Evolutionary conservation across 1,139 yeast genomes (phyloP).

Genomic region (Meyerozyma athensensis): DNA sequence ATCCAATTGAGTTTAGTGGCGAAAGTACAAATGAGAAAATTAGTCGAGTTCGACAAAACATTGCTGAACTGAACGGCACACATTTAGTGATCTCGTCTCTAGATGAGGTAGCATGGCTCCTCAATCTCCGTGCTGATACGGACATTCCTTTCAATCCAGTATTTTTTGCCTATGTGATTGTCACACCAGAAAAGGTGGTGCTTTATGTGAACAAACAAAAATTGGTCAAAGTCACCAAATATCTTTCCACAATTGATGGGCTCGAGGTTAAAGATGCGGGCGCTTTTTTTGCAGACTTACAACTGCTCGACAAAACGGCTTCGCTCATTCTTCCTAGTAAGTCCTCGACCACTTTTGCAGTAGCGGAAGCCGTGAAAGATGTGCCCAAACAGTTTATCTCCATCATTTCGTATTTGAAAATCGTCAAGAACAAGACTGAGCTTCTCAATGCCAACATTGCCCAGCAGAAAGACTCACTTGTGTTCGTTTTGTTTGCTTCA

Average conservation of each 20-base stretch:
- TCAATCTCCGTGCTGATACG: slow-evolving; percentile 43
- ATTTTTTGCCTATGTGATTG: slow-evolving; percentile 43
- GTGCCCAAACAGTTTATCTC: slow-evolving; percentile 23
- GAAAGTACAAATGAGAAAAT: slow-evolving; percentile 33
- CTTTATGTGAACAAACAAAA: slow-evolving; percentile 39
- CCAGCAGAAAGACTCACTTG: slow-evolving; percentile 42
- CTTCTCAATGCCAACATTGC: slow-evolving; percentile 36
- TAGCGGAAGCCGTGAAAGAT: slow-evolving; percentile 12
- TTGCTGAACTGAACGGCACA: slow-evolving; percentile 19
- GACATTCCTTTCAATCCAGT: slow-evolving; percentile 48
- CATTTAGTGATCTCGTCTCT: slow-evolving; percentile 39
- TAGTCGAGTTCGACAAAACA: slow-evolving; percentile 20
- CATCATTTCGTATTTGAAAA: slow-evolving; percentile 31
- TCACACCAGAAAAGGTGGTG: slow-evolving; percentile 24
- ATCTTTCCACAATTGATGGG: slow-evolving; percentile 24
- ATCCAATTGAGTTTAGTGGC: slow-evolving; percentile 41
- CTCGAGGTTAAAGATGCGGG: slow-evolving; percentile 28
- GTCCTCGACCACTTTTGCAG: slow-evolving; percentile 30
- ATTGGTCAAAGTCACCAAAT: slow-evolving; percentile 17
- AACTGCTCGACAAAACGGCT: slow-evolving; percentile 15
- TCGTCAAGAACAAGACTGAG: slow-evolving; percentile 36
- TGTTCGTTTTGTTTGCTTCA: slow-evolving; percentile 33
- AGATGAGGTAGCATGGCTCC: slow-evolving; percentile 54
- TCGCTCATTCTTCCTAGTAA: slow-evolving; percentile 31
- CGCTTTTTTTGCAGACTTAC: slow-evolving; percentile 29